phyloP scores from a whole-genome alignment of 169 alveolate species.

The Eimeria brunetti region DNA sequence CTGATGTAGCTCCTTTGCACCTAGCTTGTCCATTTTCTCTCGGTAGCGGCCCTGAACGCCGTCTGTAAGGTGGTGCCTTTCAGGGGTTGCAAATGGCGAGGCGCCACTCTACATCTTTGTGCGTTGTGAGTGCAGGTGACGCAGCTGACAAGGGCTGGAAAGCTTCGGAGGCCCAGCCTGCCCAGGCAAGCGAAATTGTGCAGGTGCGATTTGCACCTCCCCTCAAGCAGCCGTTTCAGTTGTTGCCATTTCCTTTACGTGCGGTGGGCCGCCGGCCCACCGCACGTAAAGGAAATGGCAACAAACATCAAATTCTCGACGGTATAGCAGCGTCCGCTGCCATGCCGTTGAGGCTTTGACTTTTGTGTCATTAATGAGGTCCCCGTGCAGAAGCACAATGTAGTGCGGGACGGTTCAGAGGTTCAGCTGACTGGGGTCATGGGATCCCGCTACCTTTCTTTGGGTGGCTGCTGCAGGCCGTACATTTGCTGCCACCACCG shows the following conservation, averaged over 20 bases:
- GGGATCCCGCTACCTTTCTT: background rate
- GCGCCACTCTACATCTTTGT: background rate
- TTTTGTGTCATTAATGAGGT: background rate
- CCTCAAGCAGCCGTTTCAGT: background rate
- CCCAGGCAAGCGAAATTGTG: background rate
- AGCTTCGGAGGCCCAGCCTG: background rate
- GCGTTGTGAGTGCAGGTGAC: background rate
- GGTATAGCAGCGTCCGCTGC: too few relatives aligned
- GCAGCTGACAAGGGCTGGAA: background rate
- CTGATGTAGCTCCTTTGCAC: background rate
- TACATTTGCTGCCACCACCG: constrained; percentile 44
- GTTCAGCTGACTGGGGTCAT: background rate
- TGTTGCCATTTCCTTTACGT: background rate
- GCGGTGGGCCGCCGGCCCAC: background rate
- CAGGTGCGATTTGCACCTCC: background rate
- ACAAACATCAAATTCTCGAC: too few relatives aligned
- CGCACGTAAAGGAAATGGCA: too few relatives aligned
- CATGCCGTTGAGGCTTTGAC: background rate
- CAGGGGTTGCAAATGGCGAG: background rate
- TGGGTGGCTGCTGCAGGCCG: constrained; percentile 31
- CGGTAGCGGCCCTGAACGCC: background rate
- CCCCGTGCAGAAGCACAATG: background rate
- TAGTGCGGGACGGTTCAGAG: background rate
- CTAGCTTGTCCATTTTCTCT: background rate
- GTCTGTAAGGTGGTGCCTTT: background rate